Base-by-base conservation (phyloP, 2,329 filamentous ascomycete species). In the Cladorrhinum sp. region DNA sequence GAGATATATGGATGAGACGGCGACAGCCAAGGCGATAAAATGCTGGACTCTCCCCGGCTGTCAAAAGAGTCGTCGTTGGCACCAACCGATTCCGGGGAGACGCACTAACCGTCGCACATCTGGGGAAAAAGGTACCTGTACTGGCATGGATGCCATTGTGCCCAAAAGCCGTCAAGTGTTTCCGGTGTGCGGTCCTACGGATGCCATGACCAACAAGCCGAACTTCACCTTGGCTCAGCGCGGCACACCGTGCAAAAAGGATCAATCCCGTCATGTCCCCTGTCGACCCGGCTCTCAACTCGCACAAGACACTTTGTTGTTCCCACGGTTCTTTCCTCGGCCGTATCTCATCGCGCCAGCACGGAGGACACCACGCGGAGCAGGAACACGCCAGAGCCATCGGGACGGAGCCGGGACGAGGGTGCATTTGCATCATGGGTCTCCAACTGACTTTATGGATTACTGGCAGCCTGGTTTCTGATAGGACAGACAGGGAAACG, bases 81-180 rank as follows among this genome's bases (percentile, higher is more conserved):
- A 45, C 41, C 41, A 45, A 45, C 41, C 57, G 27, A 61, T 62
- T 61, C 61, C 49, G 61, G 61, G 61, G 41, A 55, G 24, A 49
- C 23, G 29, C 61, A 59, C 61, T 61, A 59, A 52, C 51, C 18
- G 57, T 53, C 55, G 62, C 56, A 62, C 60, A 60, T 62, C 62
- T 59, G 57, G 51, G 57, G 59, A 56, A 56, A 49, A 13, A 45
- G 38, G 18, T 38, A 56, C 25, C 32, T 18, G 25, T 25, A 50
- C 24, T 13, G 22, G 13, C 49, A 50, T 27, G 49, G 49, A 24
- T 24, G 13, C 16, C 20, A 50, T 50, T 50, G 49, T 22, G 18
- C 20, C 20, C 49, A 50, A 27, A 50, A 50, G 49, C 24, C 49
- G 49, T 50, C 22, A 49, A 12, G 45, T 22, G 45, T 49, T 49